Base-by-base conservation (phyloP, 768 basidiomycete species). In the Russula brevipes region DNA sequence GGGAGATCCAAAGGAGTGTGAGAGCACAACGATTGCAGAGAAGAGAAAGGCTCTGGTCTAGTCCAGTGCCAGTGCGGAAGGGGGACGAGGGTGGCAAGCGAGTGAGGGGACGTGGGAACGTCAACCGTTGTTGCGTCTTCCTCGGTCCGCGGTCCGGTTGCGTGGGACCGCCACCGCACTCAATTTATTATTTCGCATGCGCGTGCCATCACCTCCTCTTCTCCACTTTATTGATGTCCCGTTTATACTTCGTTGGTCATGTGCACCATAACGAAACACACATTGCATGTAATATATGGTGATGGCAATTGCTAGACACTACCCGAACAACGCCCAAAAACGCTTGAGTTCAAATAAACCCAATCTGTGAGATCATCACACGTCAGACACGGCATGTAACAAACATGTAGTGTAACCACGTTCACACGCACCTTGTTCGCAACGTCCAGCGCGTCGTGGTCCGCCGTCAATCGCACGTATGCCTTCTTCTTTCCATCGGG, bases 401-500 rank as follows among this genome's bases (percentile, higher is more conserved):
- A 24, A 7, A 59, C 6, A 41, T 49, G 39, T 31, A 31, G 47
- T 24, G 16, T 45, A 55, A 19, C 49, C 31, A 17, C 19, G 50
- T 56, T 12, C 36, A 44, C 2, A 72, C 77, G 55, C 58, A 94
- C 91, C 88, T 94, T 95, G 88, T 98, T 98, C 65, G 95, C 95
- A 60, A 97, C 92, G 74, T 98, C 95, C 71, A 98, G 76, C 42
- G 95, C 95, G 72, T 98, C 95, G 75, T 94, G 89, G 80, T 97
- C 94, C n/a, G 94, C 76, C 24, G 94, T 91, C 74, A 98, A 79
- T 54, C 95, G 87, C 50, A 98, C 95, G 75, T 97, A 99, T 47
- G 97, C 97, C 88, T 98, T 98, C 83, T 99, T 99, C 86, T 89
- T 93, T 56, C 96, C 96, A 72, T 98, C 97, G 57, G 96, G 97